Percentiles rank a stretch among this genome's conserved stretches.
phyloP scores from a whole-genome alignment of 1,284 basidiomycete genomes.

The Moniliella sp. region DNA sequence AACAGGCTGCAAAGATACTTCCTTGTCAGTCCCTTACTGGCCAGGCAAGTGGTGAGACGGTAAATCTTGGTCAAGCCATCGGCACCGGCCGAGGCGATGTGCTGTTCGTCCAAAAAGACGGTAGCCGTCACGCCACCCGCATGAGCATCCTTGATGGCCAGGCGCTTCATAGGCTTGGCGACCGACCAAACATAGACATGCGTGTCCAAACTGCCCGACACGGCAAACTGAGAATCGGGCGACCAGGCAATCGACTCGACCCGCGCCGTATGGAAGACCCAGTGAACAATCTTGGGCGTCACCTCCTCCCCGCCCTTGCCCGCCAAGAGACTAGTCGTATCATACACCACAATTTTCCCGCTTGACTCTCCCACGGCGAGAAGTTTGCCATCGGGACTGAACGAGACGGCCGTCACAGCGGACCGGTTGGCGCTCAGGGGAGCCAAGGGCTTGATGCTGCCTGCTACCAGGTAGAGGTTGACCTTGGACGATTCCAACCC shows the following conservation, averaged over 20 bases:
- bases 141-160: conserved; percentile 46
- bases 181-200: conserved; percentile 75
- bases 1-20: too few relatives aligned
- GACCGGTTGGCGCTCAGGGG: conserved; percentile 8
- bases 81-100: conserved; percentile 53
- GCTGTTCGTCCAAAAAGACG: conserved; percentile 49
- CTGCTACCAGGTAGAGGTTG: too few relatives aligned
- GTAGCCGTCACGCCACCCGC: conserved; percentile 44
- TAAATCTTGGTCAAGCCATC: conserved; percentile 46
- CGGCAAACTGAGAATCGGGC: conserved; percentile 51
- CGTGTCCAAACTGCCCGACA: conserved; percentile 72
- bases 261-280: conserved; percentile 70
- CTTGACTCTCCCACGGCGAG: conserved; percentile 49
- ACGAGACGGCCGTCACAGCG: conserved; percentile 51
- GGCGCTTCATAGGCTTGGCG: conserved; percentile 52
- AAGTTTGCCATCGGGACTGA: conserved; percentile 54
- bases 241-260: conserved; percentile 62
- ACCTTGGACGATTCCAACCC: conserved; percentile 40
- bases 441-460: too few relatives aligned
- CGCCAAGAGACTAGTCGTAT: conserved; percentile 44
- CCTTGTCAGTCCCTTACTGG: too few relatives aligned
- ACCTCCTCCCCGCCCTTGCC: background rate
- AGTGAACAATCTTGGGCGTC: conserved; percentile 35
- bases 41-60: too few relatives aligned
- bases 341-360: conserved; percentile 59